Evolutionary conservation across 345 rosid genomes (phyloP), one percentile per base, ranked within the genome.

Genomic region (Clarkia xantiana): DNA sequence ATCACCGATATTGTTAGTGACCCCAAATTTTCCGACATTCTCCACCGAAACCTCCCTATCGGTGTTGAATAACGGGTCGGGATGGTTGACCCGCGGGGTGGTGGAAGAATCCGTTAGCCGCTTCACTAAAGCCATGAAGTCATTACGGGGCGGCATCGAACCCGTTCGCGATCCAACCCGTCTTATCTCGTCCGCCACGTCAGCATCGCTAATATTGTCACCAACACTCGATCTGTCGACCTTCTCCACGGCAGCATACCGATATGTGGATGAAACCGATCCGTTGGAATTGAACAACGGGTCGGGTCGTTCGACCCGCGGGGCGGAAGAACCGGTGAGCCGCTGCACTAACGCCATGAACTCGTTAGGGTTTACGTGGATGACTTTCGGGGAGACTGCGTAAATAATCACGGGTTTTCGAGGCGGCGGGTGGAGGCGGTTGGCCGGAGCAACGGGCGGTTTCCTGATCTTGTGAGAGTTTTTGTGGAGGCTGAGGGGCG

Each of bases 301-400:
- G 36, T 29, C 8, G 36, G 36, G 9, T 3, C 8, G 66, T 47
- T 49, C 45, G 41, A 40, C 49, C 34, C 54, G 57, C 38, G 59
- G 40, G 1, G 65, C 18, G 9, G 53, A 19, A 34, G 55, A 47
- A 8, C 97, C 97, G 11, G 97, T 89, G 41, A 89, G 95, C 22
- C 95, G 84, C 62, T 88, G 94, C 11, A 88, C 97, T n/a, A 88
- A 73, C 49, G 51, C 63, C 94, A 79, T 88, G 78, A 88, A 88
- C 36, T 88, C 82, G 41, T 62, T 70, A 16, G 97, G 94, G 53
- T 76, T 75, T 7, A 88, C 81, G 62, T 88, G 94, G 51, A 88
- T 84, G 38, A 88, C 77, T 66, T 76, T 88, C 0, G 97, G 94
- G 5, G 97, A 81, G 36, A 79, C 78, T 1, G 91, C 76, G 74